phyloP scores from a whole-genome alignment of 2,329 filamentous ascomycete genomes.

The Trematosphaeria pertusa region DNA sequence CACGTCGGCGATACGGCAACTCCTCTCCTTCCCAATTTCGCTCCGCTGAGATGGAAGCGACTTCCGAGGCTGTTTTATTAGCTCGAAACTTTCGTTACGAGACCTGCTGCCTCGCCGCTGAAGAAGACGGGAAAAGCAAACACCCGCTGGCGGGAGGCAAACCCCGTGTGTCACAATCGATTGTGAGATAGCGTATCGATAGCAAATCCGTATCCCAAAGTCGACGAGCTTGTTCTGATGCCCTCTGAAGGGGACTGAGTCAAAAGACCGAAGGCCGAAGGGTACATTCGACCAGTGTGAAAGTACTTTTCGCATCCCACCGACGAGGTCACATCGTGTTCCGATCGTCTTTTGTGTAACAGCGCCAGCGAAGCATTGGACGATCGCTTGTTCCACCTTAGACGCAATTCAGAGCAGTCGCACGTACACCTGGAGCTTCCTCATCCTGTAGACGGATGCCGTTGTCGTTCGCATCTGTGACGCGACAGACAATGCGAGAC shows the following conservation, averaged over 20 bases:
- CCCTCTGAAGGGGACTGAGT: too few species aligned
- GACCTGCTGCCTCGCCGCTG: too few species aligned
- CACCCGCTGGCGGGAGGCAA: conserved; percentile 1
- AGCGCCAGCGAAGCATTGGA: conserved; percentile 2
- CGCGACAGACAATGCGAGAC: conserved; percentile 20
- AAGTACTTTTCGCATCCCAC: background rate
- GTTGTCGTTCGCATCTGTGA: too few species aligned
- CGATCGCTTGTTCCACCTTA: conserved; percentile 10
- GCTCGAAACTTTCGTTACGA: conserved; percentile 5
- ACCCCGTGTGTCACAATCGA: background rate
- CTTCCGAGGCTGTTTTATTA: conserved; percentile 2
- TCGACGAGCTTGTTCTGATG: background rate
- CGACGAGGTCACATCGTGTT: conserved; percentile 23
- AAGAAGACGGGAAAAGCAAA: conserved; percentile 14
- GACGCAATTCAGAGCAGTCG: conserved; percentile 6
- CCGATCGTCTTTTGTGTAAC: conserved; percentile 18
- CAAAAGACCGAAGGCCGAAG: background rate
- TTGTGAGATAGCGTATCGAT: conserved; percentile 2
- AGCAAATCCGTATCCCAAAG: background rate
- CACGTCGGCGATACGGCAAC: background rate
- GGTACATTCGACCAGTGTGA: background rate
- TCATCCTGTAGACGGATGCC: background rate
- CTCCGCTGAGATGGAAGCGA: background rate
- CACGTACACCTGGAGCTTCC: conserved; percentile 8
- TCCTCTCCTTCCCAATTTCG: background rate